Conservation (phyloP, 2,329 filamentous ascomycete genomes). For the Fusarium subtropicale region DNA sequence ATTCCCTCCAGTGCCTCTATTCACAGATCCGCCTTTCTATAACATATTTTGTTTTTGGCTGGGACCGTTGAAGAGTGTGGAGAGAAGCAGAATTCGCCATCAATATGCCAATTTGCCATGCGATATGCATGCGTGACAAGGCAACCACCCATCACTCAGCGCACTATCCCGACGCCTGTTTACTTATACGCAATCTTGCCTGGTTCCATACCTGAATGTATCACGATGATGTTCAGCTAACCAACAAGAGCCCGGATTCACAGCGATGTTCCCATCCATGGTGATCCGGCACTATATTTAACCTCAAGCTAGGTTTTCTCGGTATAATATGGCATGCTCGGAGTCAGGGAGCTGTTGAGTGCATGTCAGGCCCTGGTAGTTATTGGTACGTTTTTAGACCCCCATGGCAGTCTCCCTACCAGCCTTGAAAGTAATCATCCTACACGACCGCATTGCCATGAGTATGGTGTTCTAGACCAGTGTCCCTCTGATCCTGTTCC, state of each 20-base stretch:
- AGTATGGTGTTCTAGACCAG: background rate
- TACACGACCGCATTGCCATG: background rate
- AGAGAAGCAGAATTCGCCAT: background rate
- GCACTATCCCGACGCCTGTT: slow-evolving; percentile 9
- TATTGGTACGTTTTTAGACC: background rate
- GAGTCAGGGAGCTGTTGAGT: background rate
- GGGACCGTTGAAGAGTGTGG: background rate
- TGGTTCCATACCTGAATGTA: slow-evolving; percentile 18
- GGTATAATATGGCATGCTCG: background rate
- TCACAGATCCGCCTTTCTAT: slow-evolving; percentile 9
- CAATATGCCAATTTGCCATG: background rate
- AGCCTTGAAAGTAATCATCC: background rate
- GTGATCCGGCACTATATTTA: slow-evolving; percentile 13
- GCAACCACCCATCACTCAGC: background rate
- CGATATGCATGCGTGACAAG: slow-evolving; percentile 13
- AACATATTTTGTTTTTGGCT: slow-evolving; percentile 3
- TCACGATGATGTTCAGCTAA: slow-evolving; percentile 25
- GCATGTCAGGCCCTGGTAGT: background rate
- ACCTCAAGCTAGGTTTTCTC: slow-evolving; percentile 1
- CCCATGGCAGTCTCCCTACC: background rate
- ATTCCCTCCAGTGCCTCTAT: slow-evolving; percentile 12
- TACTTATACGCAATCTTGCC: slow-evolving; percentile 18
- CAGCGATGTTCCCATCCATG: slow-evolving; percentile 25
- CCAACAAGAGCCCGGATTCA: slow-evolving; percentile 26
- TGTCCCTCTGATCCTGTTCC: background rate